phyloP scores from a whole-genome alignment of 208 protist genomes.

The Acanthamoeba rhysodes region DNA sequence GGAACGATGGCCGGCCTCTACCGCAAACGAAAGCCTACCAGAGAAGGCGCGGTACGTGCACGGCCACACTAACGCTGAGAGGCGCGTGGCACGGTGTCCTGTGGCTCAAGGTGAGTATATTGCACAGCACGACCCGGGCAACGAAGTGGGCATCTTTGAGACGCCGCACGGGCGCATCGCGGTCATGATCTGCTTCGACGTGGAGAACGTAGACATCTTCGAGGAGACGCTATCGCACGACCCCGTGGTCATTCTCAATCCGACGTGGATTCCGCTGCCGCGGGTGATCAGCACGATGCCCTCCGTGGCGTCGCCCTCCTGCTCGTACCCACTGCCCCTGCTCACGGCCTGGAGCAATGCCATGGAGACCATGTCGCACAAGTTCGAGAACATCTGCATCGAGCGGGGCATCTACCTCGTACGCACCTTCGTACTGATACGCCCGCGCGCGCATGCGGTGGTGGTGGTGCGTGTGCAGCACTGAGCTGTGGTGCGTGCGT shows the following conservation, averaged over 20 bases:
- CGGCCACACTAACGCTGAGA: not conserved
- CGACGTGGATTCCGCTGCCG: conserved; percentile 59
- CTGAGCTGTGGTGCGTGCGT: too few relatives aligned
- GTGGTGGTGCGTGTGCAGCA: too few relatives aligned
- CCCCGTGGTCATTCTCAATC: conserved; percentile 71
- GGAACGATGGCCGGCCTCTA: conserved; percentile 31
- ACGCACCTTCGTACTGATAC: not conserved
- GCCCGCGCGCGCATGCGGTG: not conserved
- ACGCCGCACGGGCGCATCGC: conserved; percentile 56
- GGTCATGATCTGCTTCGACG: conserved; percentile 78
- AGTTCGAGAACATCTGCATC: conserved; percentile 69
- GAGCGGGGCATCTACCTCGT: conserved; percentile 43
- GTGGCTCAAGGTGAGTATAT: not conserved
- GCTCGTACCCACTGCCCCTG: not conserved
- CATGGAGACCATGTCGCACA: conserved; percentile 68
- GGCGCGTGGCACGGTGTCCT: not conserved
- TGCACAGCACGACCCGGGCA: conserved; percentile 27
- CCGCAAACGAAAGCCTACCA: conserved; percentile 53
- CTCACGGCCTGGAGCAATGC: conserved; percentile 33
- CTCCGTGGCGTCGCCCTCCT: not conserved
- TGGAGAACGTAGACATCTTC: conserved; percentile 76
- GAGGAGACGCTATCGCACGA: conserved; percentile 63
- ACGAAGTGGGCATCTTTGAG: conserved; percentile 63
- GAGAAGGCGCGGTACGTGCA: conserved; percentile 23
- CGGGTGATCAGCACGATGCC: not conserved